These are phyloP conservation scores for Camelina sativa DNA, from an alignment of 345 rosid genomes.

Conservation along the genomic window DNA sequence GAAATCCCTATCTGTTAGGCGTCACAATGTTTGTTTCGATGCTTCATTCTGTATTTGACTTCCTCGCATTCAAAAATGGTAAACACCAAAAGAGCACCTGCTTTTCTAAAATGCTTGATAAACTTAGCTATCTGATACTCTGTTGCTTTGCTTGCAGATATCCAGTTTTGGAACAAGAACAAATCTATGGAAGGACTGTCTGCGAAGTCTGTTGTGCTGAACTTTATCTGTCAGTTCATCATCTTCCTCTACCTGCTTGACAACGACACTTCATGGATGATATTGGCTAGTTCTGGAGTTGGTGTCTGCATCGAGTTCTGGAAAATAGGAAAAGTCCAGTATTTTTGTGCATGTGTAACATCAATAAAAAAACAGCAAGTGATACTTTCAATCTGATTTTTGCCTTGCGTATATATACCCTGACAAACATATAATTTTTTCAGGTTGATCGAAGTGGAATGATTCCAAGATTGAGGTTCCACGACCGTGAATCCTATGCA, in stretches of 20 bases:
- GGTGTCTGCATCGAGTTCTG: constrained; percentile 98
- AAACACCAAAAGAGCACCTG: constrained; percentile 22
- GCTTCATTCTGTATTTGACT: constrained; percentile 91
- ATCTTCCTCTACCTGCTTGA: constrained; percentile 95
- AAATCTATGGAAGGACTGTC: constrained; percentile 99
- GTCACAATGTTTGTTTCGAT: constrained; percentile 91
- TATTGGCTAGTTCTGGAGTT: constrained; percentile 93
- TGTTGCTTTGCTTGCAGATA: constrained; percentile 58
- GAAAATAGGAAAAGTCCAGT: constrained; percentile 81
- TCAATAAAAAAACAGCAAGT: background rate
- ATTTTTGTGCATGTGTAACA: constrained; percentile 7
- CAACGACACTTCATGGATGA: constrained; percentile 99
- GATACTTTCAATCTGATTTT: background rate
- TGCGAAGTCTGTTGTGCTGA: constrained; percentile 93
- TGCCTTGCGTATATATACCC: background rate
- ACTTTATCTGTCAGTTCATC: constrained; percentile 86
- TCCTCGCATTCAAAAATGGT: constrained; percentile 98
- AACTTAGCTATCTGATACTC: constrained; percentile 12
- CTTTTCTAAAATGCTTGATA: constrained; percentile 7
- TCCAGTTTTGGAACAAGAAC: constrained; percentile 99
- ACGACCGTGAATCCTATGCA: constrained; percentile 93
- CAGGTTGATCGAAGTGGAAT: constrained; percentile 92
- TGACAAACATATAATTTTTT: constrained; percentile 1
- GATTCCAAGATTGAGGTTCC: constrained; percentile 89
- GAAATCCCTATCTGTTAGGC: constrained; percentile 87